These are phyloP conservation scores for Chlamydomonas sp. DNA, from an alignment of 139 green algal genomes.

Conservation along the genomic window DNA sequence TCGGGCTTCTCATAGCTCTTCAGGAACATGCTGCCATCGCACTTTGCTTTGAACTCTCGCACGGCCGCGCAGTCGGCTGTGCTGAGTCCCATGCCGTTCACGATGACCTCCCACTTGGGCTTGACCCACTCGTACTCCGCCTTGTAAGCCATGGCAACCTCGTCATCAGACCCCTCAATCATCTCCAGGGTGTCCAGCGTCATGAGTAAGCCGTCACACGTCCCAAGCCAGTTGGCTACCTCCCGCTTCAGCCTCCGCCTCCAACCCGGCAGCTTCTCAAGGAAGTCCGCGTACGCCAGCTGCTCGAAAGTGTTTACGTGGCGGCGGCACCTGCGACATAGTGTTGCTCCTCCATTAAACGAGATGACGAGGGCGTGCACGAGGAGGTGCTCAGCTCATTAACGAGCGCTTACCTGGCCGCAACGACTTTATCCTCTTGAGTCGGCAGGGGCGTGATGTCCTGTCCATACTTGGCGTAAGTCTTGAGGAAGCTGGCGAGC, in stretches of 20 bases:
- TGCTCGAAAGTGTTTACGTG: neutral
- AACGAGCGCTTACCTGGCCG: neutral
- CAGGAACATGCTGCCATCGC: neutral
- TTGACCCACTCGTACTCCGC: neutral
- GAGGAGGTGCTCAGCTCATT: neutral
- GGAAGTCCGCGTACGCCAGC: neutral
- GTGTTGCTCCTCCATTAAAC: neutral
- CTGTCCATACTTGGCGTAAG: neutral
- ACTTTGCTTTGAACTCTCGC: neutral
- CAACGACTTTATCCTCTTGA: neutral
- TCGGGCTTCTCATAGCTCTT: neutral
- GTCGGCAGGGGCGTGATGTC: neutral
- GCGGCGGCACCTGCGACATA: neutral
- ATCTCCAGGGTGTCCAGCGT: neutral
- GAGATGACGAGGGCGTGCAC: neutral
- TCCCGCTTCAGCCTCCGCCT: neutral
- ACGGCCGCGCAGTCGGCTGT: neutral
- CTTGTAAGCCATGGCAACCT: neutral
- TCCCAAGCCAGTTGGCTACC: neutral
- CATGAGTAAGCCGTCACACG: neutral
- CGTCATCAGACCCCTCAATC: neutral
- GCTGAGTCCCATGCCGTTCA: neutral
- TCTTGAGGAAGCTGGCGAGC: neutral
- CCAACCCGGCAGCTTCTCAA: neutral
- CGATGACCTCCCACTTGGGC: neutral